Percentiles rank a stretch among this genome's conserved stretches.
phyloP scores from a whole-genome alignment of 2,329 filamentous ascomycete species.

The Alternaria tenuissima region DNA sequence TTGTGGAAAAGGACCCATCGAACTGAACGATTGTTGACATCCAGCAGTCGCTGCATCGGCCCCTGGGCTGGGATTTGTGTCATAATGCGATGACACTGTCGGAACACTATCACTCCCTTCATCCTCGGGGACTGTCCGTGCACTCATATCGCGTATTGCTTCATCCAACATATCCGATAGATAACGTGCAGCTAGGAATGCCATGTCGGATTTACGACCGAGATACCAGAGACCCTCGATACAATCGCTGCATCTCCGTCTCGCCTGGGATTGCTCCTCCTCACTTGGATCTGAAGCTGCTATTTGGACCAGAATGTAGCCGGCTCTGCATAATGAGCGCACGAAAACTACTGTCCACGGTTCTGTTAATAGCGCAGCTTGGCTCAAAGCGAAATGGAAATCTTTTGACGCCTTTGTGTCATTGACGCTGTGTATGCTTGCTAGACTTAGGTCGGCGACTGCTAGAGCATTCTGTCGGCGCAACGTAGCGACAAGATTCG shows the following conservation, averaged over 20 bases:
- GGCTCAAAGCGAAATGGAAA: constrained; percentile 63
- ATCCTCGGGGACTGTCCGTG: background rate
- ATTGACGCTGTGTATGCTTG: constrained; percentile 30
- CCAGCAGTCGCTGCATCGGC: background rate
- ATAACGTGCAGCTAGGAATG: constrained; percentile 48
- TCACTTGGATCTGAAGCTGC: constrained; percentile 20
- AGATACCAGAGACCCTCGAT: constrained; percentile 63
- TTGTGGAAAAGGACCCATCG: background rate
- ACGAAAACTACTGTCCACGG: constrained; percentile 63
- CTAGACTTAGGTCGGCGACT: constrained; percentile 33
- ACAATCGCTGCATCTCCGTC: constrained; percentile 56
- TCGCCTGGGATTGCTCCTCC: constrained; percentile 27
- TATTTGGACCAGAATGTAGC: constrained; percentile 7
- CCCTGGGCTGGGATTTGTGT: background rate
- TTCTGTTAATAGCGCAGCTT: constrained; percentile 65
- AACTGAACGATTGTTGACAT: background rate
- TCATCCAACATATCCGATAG: constrained; percentile 33
- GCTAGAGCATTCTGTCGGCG: constrained; percentile 53
- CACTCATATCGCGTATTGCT: constrained; percentile 3
- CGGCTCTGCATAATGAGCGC: constrained; percentile 13
- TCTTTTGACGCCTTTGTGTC: constrained; percentile 34
- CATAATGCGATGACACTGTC: background rate
- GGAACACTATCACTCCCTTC: background rate
- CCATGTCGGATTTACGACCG: constrained; percentile 64
- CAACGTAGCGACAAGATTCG: constrained; percentile 50